Base-by-base conservation (phyloP, 1,284 basidiomycete genomes). In the Termitomyces sp. region DNA sequence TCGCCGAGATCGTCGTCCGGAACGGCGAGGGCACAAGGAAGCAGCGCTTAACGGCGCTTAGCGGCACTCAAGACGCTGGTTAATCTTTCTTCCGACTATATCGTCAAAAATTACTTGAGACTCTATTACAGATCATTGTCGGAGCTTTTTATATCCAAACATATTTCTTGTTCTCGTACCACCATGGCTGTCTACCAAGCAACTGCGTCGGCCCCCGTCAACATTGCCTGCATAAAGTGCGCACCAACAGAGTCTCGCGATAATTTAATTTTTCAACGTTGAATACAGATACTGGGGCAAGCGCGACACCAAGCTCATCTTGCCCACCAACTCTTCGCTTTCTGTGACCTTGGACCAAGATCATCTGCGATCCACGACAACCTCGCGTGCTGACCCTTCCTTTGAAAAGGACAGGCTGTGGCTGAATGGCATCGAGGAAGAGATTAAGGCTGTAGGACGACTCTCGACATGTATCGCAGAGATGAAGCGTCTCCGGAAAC, bases 311-410 rank as follows among this genome's bases (percentile, higher is more conserved):
- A 83, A 86, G 61, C 84, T 99, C 59, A 97, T 98, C 67, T 79
- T 99, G 50, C 96, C 96, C 28, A 98, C 95, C 61, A 99, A 99
- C 74, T 93, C 93, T 5, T 98, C 96, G 19, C 84, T 99, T 28
- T 97, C 94, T 2, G 92, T 99, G 46, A 99, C 97, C 3, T 86
- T 99, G 54, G 91, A 91, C 66, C 97, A 99, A 72, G 93, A 97
- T 72, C 91, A 99, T 64, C 81, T 99, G 21, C 81, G 93, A 53
- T 93, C 93, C 1, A 96, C 93, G 7, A 99, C 96, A 3, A 93
- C 94, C 0, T 93, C 93, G 11, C 84, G 92, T 24, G 88, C 90
- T 3, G 91, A 96, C 65, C 74, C 85, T 0, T 76, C 79, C 2
- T 97, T 94, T 63, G 72, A 73, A 53, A 72, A 76, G 46, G 93